Percentiles rank a stretch among this genome's conserved stretches.
Evolutionary conservation across 768 basidiomycete genomes (phyloP).

Genomic region (Cystobasidium onofrii): DNA sequence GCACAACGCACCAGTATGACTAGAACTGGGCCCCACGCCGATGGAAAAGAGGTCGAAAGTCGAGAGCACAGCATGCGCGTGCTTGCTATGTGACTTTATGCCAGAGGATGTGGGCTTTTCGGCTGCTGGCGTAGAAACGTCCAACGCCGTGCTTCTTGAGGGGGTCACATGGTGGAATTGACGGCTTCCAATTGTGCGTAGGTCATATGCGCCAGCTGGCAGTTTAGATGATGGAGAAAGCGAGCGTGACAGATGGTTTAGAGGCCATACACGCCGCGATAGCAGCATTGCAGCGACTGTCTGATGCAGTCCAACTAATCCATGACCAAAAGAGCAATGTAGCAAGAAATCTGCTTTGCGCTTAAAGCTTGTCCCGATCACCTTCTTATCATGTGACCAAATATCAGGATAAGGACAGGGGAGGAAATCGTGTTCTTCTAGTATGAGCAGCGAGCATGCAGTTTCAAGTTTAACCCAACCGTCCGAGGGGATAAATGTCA

Average conservation of each 20-base stretch:
- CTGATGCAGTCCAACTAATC: background rate
- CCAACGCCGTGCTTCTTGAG: background rate
- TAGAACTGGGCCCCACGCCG: slow-evolving; percentile 53
- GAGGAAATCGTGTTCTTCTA: background rate
- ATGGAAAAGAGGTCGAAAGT: slow-evolving; percentile 89
- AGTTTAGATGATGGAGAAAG: too few species aligned
- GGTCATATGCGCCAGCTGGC: too few species aligned
- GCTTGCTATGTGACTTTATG: slow-evolving; percentile 26
- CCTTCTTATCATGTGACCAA: slow-evolving; percentile 1
- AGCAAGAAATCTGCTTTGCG: too few species aligned
- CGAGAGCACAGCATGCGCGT: slow-evolving; percentile 49
- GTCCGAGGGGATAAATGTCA: too few species aligned
- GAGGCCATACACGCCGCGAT: background rate
- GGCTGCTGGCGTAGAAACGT: background rate
- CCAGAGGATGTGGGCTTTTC: background rate
- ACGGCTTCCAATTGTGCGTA: too few species aligned
- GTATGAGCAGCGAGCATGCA: too few species aligned
- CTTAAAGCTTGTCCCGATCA: background rate
- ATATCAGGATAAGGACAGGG: background rate
- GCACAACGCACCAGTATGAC: slow-evolving; percentile 50
- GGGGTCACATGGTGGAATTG: background rate
- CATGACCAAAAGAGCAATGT: background rate
- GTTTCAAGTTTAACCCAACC: too few species aligned
- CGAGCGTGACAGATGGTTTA: too few species aligned
- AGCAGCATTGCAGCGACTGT: background rate